Conservation (phyloP, 306 rosid species). For the Nissolia schottii region DNA sequence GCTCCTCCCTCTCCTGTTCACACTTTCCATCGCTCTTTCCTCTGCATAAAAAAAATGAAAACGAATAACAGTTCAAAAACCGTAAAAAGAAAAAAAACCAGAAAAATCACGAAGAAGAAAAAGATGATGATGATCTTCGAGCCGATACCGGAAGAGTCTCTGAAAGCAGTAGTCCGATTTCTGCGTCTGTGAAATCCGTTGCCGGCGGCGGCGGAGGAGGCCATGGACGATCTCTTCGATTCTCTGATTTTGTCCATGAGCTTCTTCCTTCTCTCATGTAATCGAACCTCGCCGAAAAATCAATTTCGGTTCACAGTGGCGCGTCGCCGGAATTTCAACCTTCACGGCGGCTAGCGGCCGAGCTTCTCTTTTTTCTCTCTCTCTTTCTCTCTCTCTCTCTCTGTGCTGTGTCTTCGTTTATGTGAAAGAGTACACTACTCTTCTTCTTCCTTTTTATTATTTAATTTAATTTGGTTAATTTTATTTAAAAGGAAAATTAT, state of each 20-base stretch:
- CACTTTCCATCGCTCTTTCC: constrained; percentile 33
- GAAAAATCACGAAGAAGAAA: background rate
- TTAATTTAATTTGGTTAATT: constrained; percentile 10
- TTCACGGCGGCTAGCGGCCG: background rate
- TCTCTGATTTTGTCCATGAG: constrained; percentile 60
- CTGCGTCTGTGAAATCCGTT: constrained; percentile 33
- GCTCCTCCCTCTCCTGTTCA: constrained; percentile 37
- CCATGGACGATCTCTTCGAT: constrained; percentile 40
- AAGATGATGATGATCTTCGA: background rate
- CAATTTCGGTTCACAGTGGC: background rate
- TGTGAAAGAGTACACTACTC: background rate
- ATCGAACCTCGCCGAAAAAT: constrained; percentile 3
- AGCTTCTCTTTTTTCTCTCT: background rate
- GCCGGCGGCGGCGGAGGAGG: constrained; percentile 23
- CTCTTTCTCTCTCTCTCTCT: background rate
- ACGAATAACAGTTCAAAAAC: background rate
- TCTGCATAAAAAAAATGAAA: constrained; percentile 8
- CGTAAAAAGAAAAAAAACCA: background rate
- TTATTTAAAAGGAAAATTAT: constrained; percentile 24
- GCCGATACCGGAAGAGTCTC: constrained; percentile 44
- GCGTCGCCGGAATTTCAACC: constrained; percentile 18
- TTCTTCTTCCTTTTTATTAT: background rate
- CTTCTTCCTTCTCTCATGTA: constrained; percentile 36
- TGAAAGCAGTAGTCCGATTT: constrained; percentile 28
- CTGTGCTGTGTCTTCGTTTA: background rate